These are phyloP conservation scores for Deinandra increscens DNA, from an alignment of 129 eudicot genomes.

Conservation along the genomic window DNA sequence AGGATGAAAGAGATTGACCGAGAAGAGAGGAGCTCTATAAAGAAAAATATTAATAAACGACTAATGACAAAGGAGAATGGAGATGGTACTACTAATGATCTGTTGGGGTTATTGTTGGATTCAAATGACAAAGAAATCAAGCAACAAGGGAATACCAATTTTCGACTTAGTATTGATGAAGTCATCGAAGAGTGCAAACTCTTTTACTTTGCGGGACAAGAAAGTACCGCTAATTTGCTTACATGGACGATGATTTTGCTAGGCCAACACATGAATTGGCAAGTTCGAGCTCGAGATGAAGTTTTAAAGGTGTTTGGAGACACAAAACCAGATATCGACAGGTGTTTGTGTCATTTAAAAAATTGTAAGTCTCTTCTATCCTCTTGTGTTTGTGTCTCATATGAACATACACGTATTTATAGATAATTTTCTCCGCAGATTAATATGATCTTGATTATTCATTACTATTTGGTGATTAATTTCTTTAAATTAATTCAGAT, in stretches of 20 bases:
- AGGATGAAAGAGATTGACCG: constrained; percentile 27
- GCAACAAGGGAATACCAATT: constrained; percentile 20
- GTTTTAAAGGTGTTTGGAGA: constrained; percentile 27
- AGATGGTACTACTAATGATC: constrained; percentile 21
- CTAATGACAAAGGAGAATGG: constrained; percentile 8
- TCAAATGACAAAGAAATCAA: constrained; percentile 32
- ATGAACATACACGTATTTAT: background rate
- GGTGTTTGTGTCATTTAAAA: constrained; percentile 38
- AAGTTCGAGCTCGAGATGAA: constrained; percentile 40
- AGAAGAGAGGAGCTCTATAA: constrained; percentile 23
- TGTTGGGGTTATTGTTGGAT: constrained; percentile 31
- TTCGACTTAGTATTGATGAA: constrained; percentile 28
- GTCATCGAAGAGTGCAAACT: constrained; percentile 44
- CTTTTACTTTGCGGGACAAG: constrained; percentile 43
- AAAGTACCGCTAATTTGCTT: constrained; percentile 37
- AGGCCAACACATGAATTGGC: constrained; percentile 36
- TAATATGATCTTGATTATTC: constrained; percentile 35
- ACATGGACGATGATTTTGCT: constrained; percentile 43
- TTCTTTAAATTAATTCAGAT: no score
- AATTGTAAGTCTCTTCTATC: constrained; percentile 23
- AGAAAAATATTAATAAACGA: constrained; percentile 17
- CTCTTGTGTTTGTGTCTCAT: background rate
- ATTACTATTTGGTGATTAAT: no score
- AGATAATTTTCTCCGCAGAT: constrained; percentile 17
- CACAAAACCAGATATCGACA: constrained; percentile 30